Conservation (phyloP, 2,329 filamentous ascomycete species). For the Calonectria ilicicola region DNA sequence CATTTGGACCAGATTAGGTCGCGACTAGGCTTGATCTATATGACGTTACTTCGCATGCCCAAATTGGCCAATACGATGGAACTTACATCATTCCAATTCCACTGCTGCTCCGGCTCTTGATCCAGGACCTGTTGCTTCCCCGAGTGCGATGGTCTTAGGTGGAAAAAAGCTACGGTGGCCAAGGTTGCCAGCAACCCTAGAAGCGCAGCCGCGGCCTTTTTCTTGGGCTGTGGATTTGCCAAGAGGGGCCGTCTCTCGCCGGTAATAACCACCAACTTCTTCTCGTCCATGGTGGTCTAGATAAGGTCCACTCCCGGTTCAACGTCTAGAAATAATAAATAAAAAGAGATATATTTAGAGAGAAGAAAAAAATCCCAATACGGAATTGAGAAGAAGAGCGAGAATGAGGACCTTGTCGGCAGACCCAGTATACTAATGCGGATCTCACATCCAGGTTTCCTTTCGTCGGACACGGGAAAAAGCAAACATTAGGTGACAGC, state of each 20-base stretch:
- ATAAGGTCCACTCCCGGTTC: background rate
- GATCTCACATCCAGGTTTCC: background rate
- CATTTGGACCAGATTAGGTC: slow-evolving; percentile 48
- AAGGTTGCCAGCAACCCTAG: slow-evolving; percentile 35
- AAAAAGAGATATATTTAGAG: background rate
- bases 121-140: background rate
- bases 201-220: slow-evolving; percentile 13
- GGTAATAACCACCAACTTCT: slow-evolving; percentile 2
- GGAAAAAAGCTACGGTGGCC: slow-evolving; percentile 36
- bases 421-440: background rate
- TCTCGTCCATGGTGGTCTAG: slow-evolving; percentile 32
- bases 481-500: slow-evolving; percentile 14
- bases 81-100: slow-evolving; percentile 43
- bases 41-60: background rate
- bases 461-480: slow-evolving; percentile 5
- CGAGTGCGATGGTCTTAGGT: slow-evolving; percentile 27
- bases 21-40: slow-evolving; percentile 50
- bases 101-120: slow-evolving; percentile 24
- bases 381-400: background rate
- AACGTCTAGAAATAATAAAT: background rate
- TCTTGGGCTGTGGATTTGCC: slow-evolving; percentile 12
- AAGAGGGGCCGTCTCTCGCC: slow-evolving; percentile 31
- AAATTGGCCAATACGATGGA: slow-evolving; percentile 30
- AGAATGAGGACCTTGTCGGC: background rate
- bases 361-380: background rate